Base-by-base conservation (phyloP, 495 filamentous ascomycete genomes). In the Hypomontagnella submonticulosa region DNA sequence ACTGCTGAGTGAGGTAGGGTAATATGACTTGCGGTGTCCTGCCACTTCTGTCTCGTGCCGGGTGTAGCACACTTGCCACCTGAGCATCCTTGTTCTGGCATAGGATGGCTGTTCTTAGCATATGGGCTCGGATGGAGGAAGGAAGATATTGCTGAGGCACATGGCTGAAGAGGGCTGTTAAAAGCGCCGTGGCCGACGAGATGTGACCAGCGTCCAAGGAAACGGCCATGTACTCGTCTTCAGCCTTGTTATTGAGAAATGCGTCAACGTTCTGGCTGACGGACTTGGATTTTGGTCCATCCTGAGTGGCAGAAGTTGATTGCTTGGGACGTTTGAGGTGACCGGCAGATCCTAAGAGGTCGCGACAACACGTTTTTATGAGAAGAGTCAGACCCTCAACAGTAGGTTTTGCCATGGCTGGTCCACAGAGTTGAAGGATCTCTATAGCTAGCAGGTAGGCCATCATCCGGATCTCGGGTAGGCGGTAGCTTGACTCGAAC, bases 91-190 rank as follows among this genome's bases (percentile, higher is more conserved):
- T 88, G 65, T 88, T 81, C 37, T 81, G 76, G 15, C 79, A 83
- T 34, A 96, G 73, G 51, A 96, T 89, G 36, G 91, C 88, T 1
- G 90, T 90, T 41, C 87, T 88, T 71, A 97, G 91, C 63, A 96
- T 85, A 42, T 89, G 83, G 11, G 86, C 81, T 44, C 93, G 87
- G 9, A 90, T 46, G 4, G 88, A 84, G 2, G 84, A 80, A 11
- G 87, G 80, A 18, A 96, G 71, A 67, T 84, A 77, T 36, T 85
- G 77, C 12, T 87, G 80, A 0, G 89, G 85, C 1, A 92, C 68
- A 60, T 82, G 83, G 18, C 80, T 77, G 42, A 94, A 78, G 6
- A 88, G 74, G 2, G 82, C 56, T 8, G 85, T 81, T 13, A 97
- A 77, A n/a, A 97, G 81, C 6, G 66, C 63, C 2, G 74, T 75